Percentiles rank a stretch among this genome's conserved stretches.
phyloP scores from a whole-genome alignment of 768 basidiomycete species.

The Mrakia frigida region DNA sequence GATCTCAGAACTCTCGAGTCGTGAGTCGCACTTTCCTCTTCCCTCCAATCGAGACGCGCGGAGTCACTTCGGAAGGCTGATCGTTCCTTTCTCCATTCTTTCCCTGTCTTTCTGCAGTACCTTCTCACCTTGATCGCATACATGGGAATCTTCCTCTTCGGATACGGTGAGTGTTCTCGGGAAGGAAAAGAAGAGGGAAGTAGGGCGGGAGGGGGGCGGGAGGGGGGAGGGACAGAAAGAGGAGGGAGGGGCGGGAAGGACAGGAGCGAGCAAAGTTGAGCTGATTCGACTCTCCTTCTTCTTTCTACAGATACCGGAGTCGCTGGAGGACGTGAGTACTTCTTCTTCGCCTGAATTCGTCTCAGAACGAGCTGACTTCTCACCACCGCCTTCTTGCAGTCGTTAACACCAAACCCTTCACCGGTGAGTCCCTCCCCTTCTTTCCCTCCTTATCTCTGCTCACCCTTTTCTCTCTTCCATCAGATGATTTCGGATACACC shows the following conservation, averaged over 20 bases:
- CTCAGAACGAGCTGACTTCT: neutral
- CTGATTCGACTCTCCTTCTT: slow-evolving; percentile 37
- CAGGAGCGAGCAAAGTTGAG: neutral
- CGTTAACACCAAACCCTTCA: neutral
- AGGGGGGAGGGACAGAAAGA: no score
- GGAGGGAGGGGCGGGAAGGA: neutral
- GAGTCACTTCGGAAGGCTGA: neutral
- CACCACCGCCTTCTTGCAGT: neutral
- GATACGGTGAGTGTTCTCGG: slow-evolving; percentile 53
- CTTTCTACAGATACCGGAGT: slow-evolving; percentile 51
- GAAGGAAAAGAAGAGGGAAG: neutral
- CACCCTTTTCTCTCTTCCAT: slow-evolving; percentile 34
- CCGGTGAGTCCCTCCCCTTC: no score
- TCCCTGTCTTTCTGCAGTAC: neutral
- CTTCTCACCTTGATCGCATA: slow-evolving; percentile 66
- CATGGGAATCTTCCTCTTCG: slow-evolving; percentile 77
- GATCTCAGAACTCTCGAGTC: slow-evolving; percentile 14
- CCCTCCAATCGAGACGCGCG: neutral
- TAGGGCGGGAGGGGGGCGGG: neutral
- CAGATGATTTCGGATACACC: slow-evolving; percentile 55
- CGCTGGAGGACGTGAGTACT: slow-evolving; percentile 62
- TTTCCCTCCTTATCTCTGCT: neutral
- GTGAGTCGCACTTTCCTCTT: neutral
- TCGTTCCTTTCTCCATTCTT: neutral
- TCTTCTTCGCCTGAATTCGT: neutral